Base-by-base conservation (phyloP, 1,284 basidiomycete species). In the Peniophora sp. region DNA sequence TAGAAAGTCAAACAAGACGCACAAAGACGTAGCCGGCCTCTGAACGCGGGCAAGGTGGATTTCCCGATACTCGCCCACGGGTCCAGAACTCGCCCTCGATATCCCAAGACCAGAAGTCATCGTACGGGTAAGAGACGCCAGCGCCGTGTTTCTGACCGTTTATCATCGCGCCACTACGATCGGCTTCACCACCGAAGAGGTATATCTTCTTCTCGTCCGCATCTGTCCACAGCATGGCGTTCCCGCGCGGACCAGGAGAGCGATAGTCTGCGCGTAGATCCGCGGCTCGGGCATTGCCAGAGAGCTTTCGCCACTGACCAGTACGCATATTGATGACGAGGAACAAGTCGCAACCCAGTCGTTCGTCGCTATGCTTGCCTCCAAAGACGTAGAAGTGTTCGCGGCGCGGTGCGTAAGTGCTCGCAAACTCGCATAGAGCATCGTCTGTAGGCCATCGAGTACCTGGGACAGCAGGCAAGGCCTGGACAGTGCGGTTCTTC, bases 81-180 rank as follows among this genome's bases (percentile, higher is more conserved):
- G 51, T 58, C 68, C 68, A 71, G 49, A 52, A 57, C 49, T 59
- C 54, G 2, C 55, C 51, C 18, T 56, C 51, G 20, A 67, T 52
- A 48, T 60, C 58, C 57, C 62, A 70, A 46, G 62, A 62, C 68
- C 68, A 70, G 42, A 69, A 56, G 51, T 70, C 69, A 12, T 61
- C 57, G 48, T 64, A 66, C 1, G 53, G 49, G 51, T 62, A 64
- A 8, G 57, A 58, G 34, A 20, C 36, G 3, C 57, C 39, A 2
- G 41, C 54, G 1, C 58, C 62, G 47, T 66, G 61, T 2, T 50
- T 47, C 47, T 63, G 57, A 2, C 51, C 47, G 8, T 51, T n/a
- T 27, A 52, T 18, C 14, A 50, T 10, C 14, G 61, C 58, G 23
- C 36, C 59, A 24, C 54, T 47, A 3, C 65, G 61, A 51, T 66